A percentile compares a stretch with the other conserved stretches of the same genome.
Evolutionary conservation across 1,284 basidiomycete species (phyloP).

Genomic region (Tylopilus sp.): DNA sequence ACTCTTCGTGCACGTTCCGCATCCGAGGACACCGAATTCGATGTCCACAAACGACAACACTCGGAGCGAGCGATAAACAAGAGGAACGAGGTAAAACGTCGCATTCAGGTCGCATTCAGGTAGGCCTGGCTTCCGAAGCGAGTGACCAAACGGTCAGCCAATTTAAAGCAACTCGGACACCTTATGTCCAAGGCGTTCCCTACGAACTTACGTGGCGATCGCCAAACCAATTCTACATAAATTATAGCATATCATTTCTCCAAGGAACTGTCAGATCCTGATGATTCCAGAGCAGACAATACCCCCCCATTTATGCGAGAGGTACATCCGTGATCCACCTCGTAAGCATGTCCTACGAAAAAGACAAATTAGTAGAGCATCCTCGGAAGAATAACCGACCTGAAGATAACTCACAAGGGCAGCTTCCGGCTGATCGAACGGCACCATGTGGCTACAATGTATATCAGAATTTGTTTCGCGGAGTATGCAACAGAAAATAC

Average conservation of each 20-base stretch:
- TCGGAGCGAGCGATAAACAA: no score
- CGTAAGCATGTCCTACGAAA: conserved; percentile 34
- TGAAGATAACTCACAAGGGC: conserved; percentile 50
- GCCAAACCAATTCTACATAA: not conserved
- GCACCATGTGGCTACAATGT: conserved; percentile 71
- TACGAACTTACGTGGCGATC: not conserved
- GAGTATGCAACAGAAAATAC: conserved; percentile 20
- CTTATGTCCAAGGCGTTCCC: not conserved
- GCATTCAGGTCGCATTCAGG: no score
- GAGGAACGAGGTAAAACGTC: no score
- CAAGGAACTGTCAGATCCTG: not conserved
- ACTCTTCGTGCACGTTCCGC: no score
- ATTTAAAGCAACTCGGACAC: no score
- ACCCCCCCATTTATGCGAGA: conserved; percentile 16
- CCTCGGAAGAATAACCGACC: not conserved
- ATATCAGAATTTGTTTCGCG: conserved; percentile 6
- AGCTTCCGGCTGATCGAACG: conserved; percentile 78
- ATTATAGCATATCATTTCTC: not conserved
- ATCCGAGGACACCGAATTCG: no score
- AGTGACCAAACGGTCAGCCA: no score
- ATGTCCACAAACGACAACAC: no score
- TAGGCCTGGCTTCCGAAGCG: no score
- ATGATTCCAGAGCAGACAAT: not conserved
- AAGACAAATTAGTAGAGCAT: not conserved
- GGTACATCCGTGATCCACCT: conserved; percentile 42